These are phyloP conservation scores for Pestalotiopsis sp. DNA, from an alignment of 2,329 filamentous ascomycete genomes.

Conservation along the genomic window DNA sequence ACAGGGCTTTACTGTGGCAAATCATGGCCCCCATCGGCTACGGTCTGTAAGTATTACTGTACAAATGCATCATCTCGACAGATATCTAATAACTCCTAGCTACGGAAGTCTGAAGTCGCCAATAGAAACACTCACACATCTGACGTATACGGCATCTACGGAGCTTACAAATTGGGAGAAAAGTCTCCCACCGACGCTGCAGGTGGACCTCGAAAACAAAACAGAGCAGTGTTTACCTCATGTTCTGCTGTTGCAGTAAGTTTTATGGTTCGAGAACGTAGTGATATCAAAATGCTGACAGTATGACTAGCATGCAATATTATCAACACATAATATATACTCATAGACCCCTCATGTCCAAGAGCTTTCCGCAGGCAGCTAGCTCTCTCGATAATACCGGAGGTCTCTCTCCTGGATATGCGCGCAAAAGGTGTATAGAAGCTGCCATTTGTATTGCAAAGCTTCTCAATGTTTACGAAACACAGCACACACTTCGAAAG, in stretches of 20 bases:
- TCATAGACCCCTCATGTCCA: conserved; percentile 13
- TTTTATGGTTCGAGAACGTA: neutral
- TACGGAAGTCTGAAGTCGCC: neutral
- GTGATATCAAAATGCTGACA: neutral
- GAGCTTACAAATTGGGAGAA: neutral
- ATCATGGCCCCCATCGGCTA: conserved; percentile 3
- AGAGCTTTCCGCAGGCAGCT: neutral
- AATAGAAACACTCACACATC: neutral
- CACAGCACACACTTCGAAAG: conserved; percentile 13
- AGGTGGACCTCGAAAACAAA: neutral
- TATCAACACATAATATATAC: conserved; percentile 13
- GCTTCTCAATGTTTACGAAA: conserved; percentile 16
- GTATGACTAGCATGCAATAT: conserved; percentile 10
- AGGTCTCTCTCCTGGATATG: neutral
- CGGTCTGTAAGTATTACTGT: neutral
- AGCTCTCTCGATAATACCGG: neutral
- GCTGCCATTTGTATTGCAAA: conserved; percentile 24
- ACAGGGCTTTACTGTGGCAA: neutral
- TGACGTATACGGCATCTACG: neutral
- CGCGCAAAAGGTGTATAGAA: conserved; percentile 14
- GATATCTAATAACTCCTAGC: neutral
- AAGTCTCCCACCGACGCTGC: neutral
- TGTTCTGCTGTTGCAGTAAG: neutral
- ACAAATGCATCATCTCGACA: neutral
- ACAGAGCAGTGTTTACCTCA: neutral